A percentile compares a stretch with the other conserved stretches of the same genome.
phyloP scores from a whole-genome alignment of 306 rosid genomes.

The Malus sieversii region DNA sequence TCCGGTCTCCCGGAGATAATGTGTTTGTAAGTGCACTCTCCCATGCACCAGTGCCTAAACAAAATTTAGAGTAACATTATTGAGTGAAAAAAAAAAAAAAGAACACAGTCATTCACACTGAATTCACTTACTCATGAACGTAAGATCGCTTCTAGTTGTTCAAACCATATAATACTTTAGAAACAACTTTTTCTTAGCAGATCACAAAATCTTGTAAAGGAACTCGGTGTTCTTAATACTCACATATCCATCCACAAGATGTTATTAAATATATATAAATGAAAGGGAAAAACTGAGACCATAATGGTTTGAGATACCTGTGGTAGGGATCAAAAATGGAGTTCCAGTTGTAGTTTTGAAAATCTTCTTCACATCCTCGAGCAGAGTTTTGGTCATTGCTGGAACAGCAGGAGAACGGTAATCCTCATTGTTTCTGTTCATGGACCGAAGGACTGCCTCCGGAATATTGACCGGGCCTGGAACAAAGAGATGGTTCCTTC shows the following conservation, averaged over 20 bases:
- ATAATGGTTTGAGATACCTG: conserved; percentile 43
- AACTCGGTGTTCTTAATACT: not conserved
- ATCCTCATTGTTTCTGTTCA: conserved; percentile 96
- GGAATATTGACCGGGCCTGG: conserved; percentile 99
- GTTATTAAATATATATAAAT: not conserved
- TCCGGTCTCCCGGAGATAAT: conserved; percentile 89
- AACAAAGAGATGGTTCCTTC: conserved; percentile 94
- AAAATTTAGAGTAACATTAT: conserved; percentile 13
- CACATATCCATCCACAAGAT: not conserved
- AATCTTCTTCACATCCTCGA: conserved; percentile 87
- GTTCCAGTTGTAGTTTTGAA: conserved; percentile 91
- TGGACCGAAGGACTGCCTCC: conserved; percentile 77
- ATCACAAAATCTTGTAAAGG: not conserved
- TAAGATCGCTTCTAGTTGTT: not conserved
- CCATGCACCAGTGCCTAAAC: conserved; percentile 98
- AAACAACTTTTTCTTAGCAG: not conserved
- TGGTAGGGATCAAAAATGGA: conserved; percentile 90
- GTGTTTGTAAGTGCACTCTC: conserved; percentile 99
- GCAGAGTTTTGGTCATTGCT: conserved; percentile 71
- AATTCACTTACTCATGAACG: not conserved
- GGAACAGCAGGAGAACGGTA: conserved; percentile 97
- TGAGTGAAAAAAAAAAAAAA: not conserved
- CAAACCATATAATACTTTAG: not conserved
- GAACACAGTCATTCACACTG: not conserved
- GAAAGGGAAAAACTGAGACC: not conserved